A percentile compares a stretch with the other conserved stretches of the same genome.
Evolutionary conservation across 1,284 basidiomycete genomes (phyloP).

Genomic region (Rhizoctonia solani): DNA sequence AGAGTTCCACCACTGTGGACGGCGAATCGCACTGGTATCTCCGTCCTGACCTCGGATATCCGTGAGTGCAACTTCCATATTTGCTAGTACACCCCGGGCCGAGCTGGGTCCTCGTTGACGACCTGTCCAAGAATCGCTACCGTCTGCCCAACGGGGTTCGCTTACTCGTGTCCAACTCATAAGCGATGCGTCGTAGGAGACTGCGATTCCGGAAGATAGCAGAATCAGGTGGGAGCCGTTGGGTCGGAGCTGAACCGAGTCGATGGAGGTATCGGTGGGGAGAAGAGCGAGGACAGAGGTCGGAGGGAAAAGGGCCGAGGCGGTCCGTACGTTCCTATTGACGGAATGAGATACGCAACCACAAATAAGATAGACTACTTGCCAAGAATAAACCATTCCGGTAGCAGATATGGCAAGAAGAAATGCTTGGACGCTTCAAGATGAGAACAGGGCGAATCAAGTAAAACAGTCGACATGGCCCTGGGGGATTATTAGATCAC

Average conservation of each 20-base stretch:
- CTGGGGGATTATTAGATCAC: slow-evolving; percentile 48
- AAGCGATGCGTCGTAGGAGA: slow-evolving; percentile 73
- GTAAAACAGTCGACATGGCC: slow-evolving; percentile 69
- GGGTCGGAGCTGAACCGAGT: slow-evolving; percentile 65
- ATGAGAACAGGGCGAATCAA: slow-evolving; percentile 72
- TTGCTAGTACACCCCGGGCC: slow-evolving; percentile 40
- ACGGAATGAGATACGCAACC: slow-evolving; percentile 19
- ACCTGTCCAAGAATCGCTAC: slow-evolving; percentile 79
- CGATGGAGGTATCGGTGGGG: slow-evolving; percentile 56
- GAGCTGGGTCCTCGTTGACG: slow-evolving; percentile 51
- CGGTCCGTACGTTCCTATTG: slow-evolving; percentile 72
- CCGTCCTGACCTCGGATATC: slow-evolving; percentile 39
- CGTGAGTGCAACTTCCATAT: slow-evolving; percentile 43
- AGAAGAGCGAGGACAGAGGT: slow-evolving; percentile 66
- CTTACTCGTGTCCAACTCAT: slow-evolving; percentile 72
- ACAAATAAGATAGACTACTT: slow-evolving; percentile 42
- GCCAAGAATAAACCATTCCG: slow-evolving; percentile 78
- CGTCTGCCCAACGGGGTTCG: slow-evolving; percentile 78
- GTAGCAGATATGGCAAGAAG: slow-evolving; percentile 72
- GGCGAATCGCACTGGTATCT: slow-evolving; percentile 29
- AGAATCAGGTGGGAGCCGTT: slow-evolving; percentile 79
- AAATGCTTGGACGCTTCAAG: slow-evolving; percentile 66
- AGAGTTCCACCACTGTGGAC: slow-evolving; percentile 73
- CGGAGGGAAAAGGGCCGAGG: slow-evolving; percentile 65
- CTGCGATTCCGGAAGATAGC: slow-evolving; percentile 72